Percentiles rank a stretch among this genome's conserved stretches.
Conservation (phyloP, 108 stramenopile species). For the Cyclotella distinguenda region DNA sequence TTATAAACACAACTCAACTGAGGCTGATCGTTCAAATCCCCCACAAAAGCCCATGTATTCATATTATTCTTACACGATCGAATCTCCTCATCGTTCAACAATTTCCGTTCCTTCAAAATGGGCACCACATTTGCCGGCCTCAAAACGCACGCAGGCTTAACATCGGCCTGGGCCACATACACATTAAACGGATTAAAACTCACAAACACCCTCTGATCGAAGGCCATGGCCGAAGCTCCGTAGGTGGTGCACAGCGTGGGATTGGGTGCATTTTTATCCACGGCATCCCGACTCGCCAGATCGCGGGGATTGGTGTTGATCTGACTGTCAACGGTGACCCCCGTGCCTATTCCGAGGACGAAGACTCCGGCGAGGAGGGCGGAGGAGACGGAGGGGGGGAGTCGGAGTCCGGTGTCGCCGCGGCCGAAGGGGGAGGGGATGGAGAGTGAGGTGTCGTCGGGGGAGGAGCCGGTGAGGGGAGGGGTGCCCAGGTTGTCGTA, state of each 20-base stretch:
- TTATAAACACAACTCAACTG: constrained; percentile 95
- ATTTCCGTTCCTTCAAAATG: constrained; percentile 69
- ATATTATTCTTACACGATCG: constrained; percentile 85
- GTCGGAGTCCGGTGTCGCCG: constrained; percentile 57
- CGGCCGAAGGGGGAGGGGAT: constrained; percentile 72
- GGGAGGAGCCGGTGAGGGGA: constrained; percentile 40
- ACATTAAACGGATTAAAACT: constrained; percentile 96
- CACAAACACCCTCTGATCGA: constrained; percentile 94
- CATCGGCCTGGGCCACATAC: constrained; percentile 93
- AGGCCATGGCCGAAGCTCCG: constrained; percentile 91
- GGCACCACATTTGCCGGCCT: constrained; percentile 85
- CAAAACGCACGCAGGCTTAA: constrained; percentile 94
- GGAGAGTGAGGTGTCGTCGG: constrained; percentile 50
- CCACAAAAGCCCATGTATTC: constrained; percentile 97
- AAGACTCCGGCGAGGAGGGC: constrained; percentile 89
- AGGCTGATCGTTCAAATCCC: constrained; percentile 87
- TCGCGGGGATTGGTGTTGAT: constrained; percentile 93
- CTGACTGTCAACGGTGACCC: constrained; percentile 90
- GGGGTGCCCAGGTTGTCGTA: constrained; percentile 40
- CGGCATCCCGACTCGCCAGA: constrained; percentile 91
- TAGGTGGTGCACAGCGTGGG: constrained; percentile 84
- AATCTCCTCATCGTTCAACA: constrained; percentile 88
- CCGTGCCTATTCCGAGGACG: constrained; percentile 89
- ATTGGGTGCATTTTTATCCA: constrained; percentile 94
- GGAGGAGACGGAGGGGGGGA: constrained; percentile 76